These are phyloP conservation scores for Thelonectria blattea DNA, from an alignment of 2,329 filamentous ascomycete species.

Conservation along the genomic window DNA sequence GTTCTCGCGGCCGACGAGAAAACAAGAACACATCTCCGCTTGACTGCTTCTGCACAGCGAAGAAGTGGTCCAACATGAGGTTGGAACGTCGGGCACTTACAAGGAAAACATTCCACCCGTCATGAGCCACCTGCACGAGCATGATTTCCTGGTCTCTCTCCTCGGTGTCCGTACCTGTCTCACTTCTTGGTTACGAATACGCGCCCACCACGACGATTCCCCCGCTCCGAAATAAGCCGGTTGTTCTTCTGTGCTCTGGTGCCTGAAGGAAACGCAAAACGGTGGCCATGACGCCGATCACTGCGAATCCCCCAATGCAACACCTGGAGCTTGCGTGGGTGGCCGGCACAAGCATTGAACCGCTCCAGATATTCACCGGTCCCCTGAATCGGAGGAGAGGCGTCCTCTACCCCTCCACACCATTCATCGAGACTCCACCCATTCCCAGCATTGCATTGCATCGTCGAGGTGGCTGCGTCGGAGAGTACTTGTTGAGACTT, in stretches of 20 bases:
- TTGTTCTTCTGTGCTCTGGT: background rate
- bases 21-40: background rate
- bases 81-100: background rate
- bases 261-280: background rate
- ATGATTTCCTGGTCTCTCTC: background rate
- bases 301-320: background rate
- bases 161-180: background rate
- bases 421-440: background rate
- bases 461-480: background rate
- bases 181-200: background rate
- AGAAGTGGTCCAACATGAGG: slow-evolving; percentile 6
- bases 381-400: background rate
- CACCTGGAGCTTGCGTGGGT: background rate
- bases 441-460: background rate
- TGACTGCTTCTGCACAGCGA: slow-evolving; percentile 1
- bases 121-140: slow-evolving; percentile 9
- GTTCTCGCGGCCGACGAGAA: no score
- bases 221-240: background rate
- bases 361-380: background rate
- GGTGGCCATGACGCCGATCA: background rate
- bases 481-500: background rate
- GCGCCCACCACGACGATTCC: background rate
- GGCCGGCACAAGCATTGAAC: background rate
- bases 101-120: slow-evolving; percentile 3
- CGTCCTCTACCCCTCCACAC: slow-evolving; percentile 13